A percentile compares a stretch with the other conserved stretches of the same genome.
phyloP scores from a whole-genome alignment of 176 grass and related monocot species.

The Typha latifolia region DNA sequence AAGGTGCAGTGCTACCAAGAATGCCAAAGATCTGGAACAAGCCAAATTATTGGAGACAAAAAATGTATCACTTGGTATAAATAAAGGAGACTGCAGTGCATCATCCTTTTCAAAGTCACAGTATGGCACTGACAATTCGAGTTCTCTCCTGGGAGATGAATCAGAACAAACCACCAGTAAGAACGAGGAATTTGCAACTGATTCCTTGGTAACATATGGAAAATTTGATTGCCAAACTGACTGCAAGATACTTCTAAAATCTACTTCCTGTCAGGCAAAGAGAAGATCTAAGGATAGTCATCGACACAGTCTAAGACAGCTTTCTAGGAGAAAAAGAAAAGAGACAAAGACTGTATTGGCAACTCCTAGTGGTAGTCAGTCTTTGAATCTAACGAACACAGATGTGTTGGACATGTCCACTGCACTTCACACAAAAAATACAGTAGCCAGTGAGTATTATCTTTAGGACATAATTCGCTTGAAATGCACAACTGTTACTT shows the following conservation, averaged over 20 bases:
- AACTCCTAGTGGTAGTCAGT: constrained; percentile 19
- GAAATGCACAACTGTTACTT: constrained; percentile 8
- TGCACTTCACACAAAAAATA: constrained; percentile 28
- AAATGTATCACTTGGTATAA: constrained; percentile 14
- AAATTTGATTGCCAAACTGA: constrained; percentile 7
- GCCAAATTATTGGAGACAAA: constrained; percentile 19
- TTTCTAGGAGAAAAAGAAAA: constrained; percentile 22
- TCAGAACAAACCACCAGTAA: constrained; percentile 18
- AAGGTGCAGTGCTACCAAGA: constrained; percentile 33
- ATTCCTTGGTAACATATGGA: constrained; percentile 10
- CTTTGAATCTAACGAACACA: constrained; percentile 24
- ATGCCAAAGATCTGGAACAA: constrained; percentile 18
- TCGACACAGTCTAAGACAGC: neutral
- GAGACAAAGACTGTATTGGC: constrained; percentile 22
- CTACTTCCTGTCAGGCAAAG: constrained; percentile 14
- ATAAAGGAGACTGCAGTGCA: constrained; percentile 5
- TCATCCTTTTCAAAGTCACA: neutral
- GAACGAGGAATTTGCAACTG: constrained; percentile 20
- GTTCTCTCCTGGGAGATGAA: constrained; percentile 22
- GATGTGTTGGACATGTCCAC: constrained; percentile 19
- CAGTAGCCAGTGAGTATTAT: neutral
- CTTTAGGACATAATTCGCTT: neutral
- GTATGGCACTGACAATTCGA: constrained; percentile 11
- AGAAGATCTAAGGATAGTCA: constrained; percentile 4
- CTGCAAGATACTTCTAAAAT: constrained; percentile 25